Base-by-base conservation (phyloP, 805 yeast genomes). In the Saccharomycopsis oosterbeekiorum region DNA sequence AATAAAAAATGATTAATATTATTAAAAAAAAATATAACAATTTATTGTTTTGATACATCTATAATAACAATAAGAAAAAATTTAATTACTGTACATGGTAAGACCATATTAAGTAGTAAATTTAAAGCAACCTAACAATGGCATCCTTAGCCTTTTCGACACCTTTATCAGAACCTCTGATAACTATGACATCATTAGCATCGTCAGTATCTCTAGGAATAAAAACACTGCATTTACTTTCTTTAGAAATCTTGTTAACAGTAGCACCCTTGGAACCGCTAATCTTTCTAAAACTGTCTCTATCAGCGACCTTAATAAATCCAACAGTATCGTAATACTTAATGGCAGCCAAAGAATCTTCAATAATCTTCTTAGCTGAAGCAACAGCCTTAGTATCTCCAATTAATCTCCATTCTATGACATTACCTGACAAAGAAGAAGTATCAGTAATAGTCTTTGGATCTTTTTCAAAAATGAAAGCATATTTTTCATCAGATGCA, bases 211-310 rank as follows among this genome's bases (percentile, higher is more conserved):
- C 74, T 71, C 83, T 82, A 66, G 94, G 96, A 60, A 88, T 83
- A 57, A 78, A 76, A 64, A 88, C 80, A 61, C 81, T 77, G 43
- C 86, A 78, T 19, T 81, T 82, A 21, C 87, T 76, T 62, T 78
- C 75, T 34, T 75, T 75, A 75, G 94, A 84, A 62, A 89, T 78
- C 65, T 75, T 74, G 68, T 80, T 83, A 69, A 89, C 77, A 64
- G 81, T 83, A 41, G 84, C 73, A 56, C 97, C 97, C 66, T 82
- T 85, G 15, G 89, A 84, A 9, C 97, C 97, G 65, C 90, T 81
- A 59, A 89, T 76, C 70, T 78, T 81, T 62, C 86, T 80, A 71
- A 87, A 86, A 55, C 70, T 70, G 34, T 73, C 69, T 14, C 83
- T 73, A 61, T 81, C 78, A 51, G 80, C 72, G 47, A 83, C 73